Base-by-base conservation (phyloP, 495 filamentous ascomycete species). In the Geopyxis carbonaria region DNA sequence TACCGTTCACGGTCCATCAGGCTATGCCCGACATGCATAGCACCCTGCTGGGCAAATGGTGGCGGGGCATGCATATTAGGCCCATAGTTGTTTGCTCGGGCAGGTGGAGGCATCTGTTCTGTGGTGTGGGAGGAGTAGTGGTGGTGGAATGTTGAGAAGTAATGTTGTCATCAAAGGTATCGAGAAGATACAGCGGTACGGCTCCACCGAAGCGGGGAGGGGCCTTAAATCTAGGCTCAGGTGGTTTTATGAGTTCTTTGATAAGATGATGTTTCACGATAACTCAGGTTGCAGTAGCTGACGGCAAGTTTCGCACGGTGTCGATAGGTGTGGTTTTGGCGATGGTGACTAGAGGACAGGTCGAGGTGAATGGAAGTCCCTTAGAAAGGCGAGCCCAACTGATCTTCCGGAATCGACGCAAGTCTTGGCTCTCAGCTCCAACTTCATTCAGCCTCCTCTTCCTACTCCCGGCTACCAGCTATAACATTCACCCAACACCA, bases 51-150 rank as follows among this genome's bases (percentile, higher is more conserved):
- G 14, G 48, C 48, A 28, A 47, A 51, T n/a, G 52, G 45, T 16
- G 32, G 41, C n/a, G 52, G 47, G 28, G 42, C 45, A 30, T 55
- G 51, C 45, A 55, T 45, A 9, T 46, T 50, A 14, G 51, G 50
- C 34, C 51, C 52, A 40, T 52, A 56, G 4, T 41, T 41, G 39
- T 46, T 49, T 33, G 52, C 36, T 47, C 52, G 51, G 32, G 51
- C 39, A 24, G 51, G 52, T 31, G 51, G 51, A 22, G 51, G 51
- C 51, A 54, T 54, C 21, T 19, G 3, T 5, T 6, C 31, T 36
- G 24, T 36, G 18, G 33, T 22, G 19, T 11, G 13, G 36, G 22
- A 30, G 36, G 36, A 28, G 24, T 15, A 30, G 21, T 29, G 23
- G 23, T 39, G 20, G 7, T n/a, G n/a, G 22, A 39, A 41, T 13